Evolutionary conservation across 148 eudicot genomes (phyloP), one percentile per base, ranked within the genome.

Genomic region (Cornus florida): DNA sequence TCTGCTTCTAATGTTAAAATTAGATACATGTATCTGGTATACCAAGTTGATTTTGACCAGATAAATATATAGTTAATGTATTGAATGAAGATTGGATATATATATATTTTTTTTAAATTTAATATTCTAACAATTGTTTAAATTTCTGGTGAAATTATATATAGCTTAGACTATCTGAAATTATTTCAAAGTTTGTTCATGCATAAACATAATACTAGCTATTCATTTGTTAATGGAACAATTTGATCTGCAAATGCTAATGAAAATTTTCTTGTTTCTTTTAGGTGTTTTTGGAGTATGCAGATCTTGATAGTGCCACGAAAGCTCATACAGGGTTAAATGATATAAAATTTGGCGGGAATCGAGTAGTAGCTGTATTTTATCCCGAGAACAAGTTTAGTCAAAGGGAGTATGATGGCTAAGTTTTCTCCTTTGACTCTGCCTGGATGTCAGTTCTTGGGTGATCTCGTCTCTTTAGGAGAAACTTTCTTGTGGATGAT

Each of bases 281-380:
- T 1, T 79, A 96, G 99, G 99, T 96, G 78, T 96, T 93, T 83
- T 56, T 96, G 93, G 99, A 94, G 83, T 96, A 91, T 74, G 86
- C 71, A 0, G 98, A 94, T 75, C 68, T 83, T 39, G 95, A 91
- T 35, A 84, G 98, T 78, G 83, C 99, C 20, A 67, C 88, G 4
- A 92, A 82, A 80, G 97, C 97, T 48, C 84, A 90, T 69, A 78
- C 81, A 28, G 97, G 92, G 32, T 87, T 94, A 87, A 84, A 94
- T 38, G 98, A 97, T 67, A 92, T 97, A 68, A 94, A 89, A 83
- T 94, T 94, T 48, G 97, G 81, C 24, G 98, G 95, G 33, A 94
- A 92, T 75, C 86, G 87, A 86, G 97, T 94, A 7, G 87, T 91
- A 66, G 97, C 95, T 7, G 86, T 83, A 23, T 94, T 79, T 79